Base-by-base conservation (phyloP, 1,284 basidiomycete genomes). In the Ceratobasidium sp. region DNA sequence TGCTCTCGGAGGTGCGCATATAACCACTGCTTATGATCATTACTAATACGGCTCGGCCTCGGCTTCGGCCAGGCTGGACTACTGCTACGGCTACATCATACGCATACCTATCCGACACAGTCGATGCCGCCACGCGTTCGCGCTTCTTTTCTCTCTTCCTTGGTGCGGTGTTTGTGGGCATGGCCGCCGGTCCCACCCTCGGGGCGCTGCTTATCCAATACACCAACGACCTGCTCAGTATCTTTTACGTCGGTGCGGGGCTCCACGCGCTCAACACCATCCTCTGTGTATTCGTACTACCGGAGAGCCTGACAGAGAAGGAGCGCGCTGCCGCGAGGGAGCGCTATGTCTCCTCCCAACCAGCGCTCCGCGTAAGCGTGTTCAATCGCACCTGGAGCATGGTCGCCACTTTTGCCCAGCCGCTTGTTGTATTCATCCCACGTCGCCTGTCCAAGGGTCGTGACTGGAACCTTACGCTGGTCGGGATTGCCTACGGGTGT, bases 111-210 rank as follows among this genome's bases (percentile, higher is more conserved):
- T 83, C 88, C 1, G 89, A 91, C 75, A 86, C 85, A 40, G 85
- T 85, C 0, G 81, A 81, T 8, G 81, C 87, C 51, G 80, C 77
- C 9, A 78, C 80, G n/a, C 83, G 88, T 86, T 87, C 90, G 5
- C 85, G 85, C 2, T 81, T 84, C 25, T 89, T 92, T 78, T 89
- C 91, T 0, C 79, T 89, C 48, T 82, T 81, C 62, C 79, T 87
- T 2, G 91, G 91, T 1, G 79, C 91, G 0, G 73, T 88, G 49
- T 91, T 88, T 76, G 77, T 82, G 18, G 92, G 92, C 12, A 84
- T 91, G 77, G 88, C 88, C 0, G 33, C 90, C 11, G 94, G 94
- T 0, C 94, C 94, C 0, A 84, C 87, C 2, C 73, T 94, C 0
- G 92, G 92, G 16, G 84, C 86, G 46, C 74, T 90, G 30, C 78